These are phyloP conservation scores for Thraustochytrium striatum DNA, from an alignment of 352 stramenopile genomes.

Conservation along the genomic window DNA sequence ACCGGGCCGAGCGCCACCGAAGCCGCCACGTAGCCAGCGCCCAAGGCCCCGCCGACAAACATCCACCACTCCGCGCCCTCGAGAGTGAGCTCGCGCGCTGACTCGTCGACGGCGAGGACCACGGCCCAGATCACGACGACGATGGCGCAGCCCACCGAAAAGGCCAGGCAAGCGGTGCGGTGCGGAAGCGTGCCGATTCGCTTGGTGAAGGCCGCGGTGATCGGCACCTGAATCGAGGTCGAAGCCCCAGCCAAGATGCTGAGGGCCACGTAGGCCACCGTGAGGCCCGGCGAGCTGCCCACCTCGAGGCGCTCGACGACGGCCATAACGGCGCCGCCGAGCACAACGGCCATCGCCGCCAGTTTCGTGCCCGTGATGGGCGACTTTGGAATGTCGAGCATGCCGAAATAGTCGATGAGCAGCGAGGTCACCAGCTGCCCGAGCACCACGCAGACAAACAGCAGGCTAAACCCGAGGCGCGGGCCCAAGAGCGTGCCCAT, in stretches of 20 bases:
- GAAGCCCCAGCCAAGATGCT: background rate
- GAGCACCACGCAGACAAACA: constrained; percentile 16
- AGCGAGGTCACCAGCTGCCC: constrained; percentile 33
- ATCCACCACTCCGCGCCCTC: constrained; percentile 22
- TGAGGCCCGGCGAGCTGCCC: background rate
- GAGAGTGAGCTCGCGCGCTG: background rate
- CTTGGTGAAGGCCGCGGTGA: constrained; percentile 19
- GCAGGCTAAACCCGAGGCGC: constrained; percentile 15
- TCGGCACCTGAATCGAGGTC: constrained; percentile 15
- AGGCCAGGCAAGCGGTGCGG: constrained; percentile 13
- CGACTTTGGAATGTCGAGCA: background rate
- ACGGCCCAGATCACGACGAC: constrained; percentile 36
- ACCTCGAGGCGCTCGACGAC: constrained; percentile 32
- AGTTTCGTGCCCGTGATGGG: background rate
- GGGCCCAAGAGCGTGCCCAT: constrained; percentile 37
- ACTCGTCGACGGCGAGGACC: background rate
- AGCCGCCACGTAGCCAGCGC: constrained; percentile 12
- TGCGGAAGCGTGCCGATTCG: constrained; percentile 28
- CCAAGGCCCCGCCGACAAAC: background rate
- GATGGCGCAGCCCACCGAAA: background rate
- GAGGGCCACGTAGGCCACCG: constrained; percentile 15
- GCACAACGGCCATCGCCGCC: constrained; percentile 9
- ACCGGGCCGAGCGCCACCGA: constrained; percentile 17
- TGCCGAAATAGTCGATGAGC: constrained; percentile 32
- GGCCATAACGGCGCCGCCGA: constrained; percentile 16